Evolutionary conservation across 306 rosid species (phyloP).

Genomic region (Corylus heterophylla): DNA sequence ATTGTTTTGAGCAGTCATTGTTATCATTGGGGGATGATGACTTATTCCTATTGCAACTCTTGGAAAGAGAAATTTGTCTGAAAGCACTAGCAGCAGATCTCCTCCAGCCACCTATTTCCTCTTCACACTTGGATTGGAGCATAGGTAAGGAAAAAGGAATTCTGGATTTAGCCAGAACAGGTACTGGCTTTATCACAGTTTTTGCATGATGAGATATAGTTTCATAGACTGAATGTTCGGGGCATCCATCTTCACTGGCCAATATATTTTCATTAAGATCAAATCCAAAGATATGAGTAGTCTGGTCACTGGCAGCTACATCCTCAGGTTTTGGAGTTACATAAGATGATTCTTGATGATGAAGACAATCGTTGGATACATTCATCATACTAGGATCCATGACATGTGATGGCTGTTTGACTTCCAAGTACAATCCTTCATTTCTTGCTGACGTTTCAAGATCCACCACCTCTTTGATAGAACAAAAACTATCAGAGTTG

Average conservation of each 20-base stretch:
- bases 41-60: conserved; percentile 15
- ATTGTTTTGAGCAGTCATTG: conserved; percentile 2
- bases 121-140: conserved; percentile 11
- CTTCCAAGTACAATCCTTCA: conserved; percentile 8
- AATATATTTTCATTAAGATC: conserved; percentile 37
- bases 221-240: conserved; percentile 18
- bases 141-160: conserved; percentile 15
- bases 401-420: conserved; percentile 18
- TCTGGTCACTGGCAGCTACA: conserved; percentile 11
- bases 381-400: not conserved
- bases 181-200: conserved; percentile 29
- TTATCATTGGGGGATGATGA: not conserved
- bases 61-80: conserved; percentile 17
- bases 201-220: conserved; percentile 1
- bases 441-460: not conserved
- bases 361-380: conserved; percentile 14
- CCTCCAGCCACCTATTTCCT: conserved; percentile 32
- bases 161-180: conserved; percentile 35
- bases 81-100: conserved; percentile 38
- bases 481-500: conserved; percentile 2
- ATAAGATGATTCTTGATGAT: conserved; percentile 12
- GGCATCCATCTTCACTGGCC: conserved; percentile 20
- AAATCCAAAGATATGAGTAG: conserved; percentile 7
- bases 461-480: not conserved
- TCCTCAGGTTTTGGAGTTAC: conserved; percentile 15